Conservation (phyloP, 176 grass and related monocot species). For the Cenchrus americanus region DNA sequence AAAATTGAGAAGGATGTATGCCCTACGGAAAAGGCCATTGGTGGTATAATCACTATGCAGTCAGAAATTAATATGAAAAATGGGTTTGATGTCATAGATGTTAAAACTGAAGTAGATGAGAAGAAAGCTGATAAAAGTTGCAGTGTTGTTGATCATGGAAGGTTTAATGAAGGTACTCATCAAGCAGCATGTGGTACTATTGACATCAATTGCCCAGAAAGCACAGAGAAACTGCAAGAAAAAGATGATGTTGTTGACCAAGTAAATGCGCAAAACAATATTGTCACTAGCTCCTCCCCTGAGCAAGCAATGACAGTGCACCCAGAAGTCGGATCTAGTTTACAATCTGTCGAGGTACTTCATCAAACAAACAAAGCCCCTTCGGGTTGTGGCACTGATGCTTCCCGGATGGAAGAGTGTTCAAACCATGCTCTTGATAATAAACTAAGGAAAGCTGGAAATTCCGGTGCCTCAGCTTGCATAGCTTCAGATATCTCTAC, state of each 20-base stretch:
- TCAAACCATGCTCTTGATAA: constrained; percentile 30
- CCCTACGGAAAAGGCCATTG: constrained; percentile 34
- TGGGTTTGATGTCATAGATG: constrained; percentile 23
- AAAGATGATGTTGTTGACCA: constrained; percentile 30
- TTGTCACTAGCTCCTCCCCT: constrained; percentile 13
- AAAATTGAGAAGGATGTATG: constrained; percentile 64
- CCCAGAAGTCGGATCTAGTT: constrained; percentile 32
- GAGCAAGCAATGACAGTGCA: constrained; percentile 31
- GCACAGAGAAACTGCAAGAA: constrained; percentile 29
- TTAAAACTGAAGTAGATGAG: constrained; percentile 45
- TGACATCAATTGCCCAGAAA: constrained; percentile 50
- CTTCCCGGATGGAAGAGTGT: constrained; percentile 36
- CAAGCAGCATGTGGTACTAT: constrained; percentile 39
- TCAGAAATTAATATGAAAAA: constrained; percentile 37
- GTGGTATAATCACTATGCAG: constrained; percentile 19
- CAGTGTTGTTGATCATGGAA: constrained; percentile 32
- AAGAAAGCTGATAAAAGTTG: constrained; percentile 38
- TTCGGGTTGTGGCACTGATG: neutral
- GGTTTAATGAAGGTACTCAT: constrained; percentile 20
- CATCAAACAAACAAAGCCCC: constrained; percentile 6
- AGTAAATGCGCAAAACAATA: constrained; percentile 19
- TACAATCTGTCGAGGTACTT: constrained; percentile 21
- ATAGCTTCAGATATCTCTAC: constrained; percentile 29
- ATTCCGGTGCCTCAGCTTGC: neutral
- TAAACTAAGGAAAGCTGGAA: constrained; percentile 31